phyloP scores from a whole-genome alignment of 305 asterid species.

The Rubia tinctorum region DNA sequence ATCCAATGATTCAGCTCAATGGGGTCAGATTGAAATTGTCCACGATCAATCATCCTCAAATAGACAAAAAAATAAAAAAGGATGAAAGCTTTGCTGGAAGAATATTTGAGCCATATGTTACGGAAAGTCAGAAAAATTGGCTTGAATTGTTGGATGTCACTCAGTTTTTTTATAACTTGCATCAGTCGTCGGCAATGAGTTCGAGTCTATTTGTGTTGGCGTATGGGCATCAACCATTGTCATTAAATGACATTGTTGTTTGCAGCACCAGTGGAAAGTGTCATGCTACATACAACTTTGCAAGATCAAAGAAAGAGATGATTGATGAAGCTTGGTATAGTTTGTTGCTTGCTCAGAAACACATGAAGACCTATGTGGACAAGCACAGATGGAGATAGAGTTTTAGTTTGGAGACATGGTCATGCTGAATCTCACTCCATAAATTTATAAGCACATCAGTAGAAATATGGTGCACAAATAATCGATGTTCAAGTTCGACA shows the following conservation, averaged over 20 bases:
- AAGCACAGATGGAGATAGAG: background rate
- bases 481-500: background rate
- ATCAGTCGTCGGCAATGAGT: background rate
- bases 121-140: background rate
- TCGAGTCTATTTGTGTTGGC: background rate
- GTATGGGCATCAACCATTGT: background rate
- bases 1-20: background rate
- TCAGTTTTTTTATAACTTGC: constrained; percentile 6
- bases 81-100: background rate
- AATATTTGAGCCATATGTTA: background rate
- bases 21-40: constrained; percentile 9
- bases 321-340: background rate
- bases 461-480: background rate
- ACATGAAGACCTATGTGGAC: background rate
- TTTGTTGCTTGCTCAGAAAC: background rate
- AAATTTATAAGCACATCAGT: background rate
- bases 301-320: too few relatives aligned
- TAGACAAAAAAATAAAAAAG: too few relatives aligned
- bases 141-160: background rate
- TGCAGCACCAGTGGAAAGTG: background rate
- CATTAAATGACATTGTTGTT: background rate
- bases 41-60: background rate
- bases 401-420: background rate
- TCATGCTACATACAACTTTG: background rate
- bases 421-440: background rate